Evolutionary conservation across 305 asterid genomes (phyloP).

Genomic region (Salvia sclarea): DNA sequence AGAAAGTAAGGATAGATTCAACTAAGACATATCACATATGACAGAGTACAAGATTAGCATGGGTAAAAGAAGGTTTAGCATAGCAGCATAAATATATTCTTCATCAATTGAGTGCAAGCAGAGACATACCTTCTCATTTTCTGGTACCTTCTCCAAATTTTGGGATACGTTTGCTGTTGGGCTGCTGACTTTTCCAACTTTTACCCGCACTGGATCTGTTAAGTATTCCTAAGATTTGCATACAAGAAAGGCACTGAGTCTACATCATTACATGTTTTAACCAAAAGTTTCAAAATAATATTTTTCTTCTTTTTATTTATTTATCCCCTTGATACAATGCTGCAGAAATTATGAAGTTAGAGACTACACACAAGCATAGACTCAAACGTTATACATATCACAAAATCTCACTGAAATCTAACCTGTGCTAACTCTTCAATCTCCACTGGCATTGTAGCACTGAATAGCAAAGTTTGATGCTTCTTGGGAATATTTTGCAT

Average conservation of each 20-base stretch:
- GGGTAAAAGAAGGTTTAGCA: neutral
- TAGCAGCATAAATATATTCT: slow-evolving; percentile 12
- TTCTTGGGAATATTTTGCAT: slow-evolving; percentile 81
- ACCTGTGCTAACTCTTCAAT: slow-evolving; percentile 91
- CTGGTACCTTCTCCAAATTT: slow-evolving; percentile 76
- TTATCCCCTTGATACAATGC: neutral
- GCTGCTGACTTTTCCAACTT: slow-evolving; percentile 93
- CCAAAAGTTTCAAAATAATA: neutral
- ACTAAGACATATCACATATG: neutral
- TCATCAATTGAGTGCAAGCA: slow-evolving; percentile 25
- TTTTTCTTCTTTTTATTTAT: neutral
- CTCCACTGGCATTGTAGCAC: slow-evolving; percentile 97
- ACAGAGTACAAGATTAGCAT: neutral
- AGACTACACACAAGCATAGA: slow-evolving; percentile 7
- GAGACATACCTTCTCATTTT: slow-evolving; percentile 74
- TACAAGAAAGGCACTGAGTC: slow-evolving; percentile 1
- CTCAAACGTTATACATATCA: slow-evolving; percentile 16
- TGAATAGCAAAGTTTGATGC: slow-evolving; percentile 83
- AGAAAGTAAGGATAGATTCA: neutral
- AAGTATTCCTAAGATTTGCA: slow-evolving; percentile 63
- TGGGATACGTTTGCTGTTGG: slow-evolving; percentile 88
- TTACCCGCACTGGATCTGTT: slow-evolving; percentile 76
- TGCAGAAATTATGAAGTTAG: neutral
- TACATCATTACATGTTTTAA: slow-evolving; percentile 17
- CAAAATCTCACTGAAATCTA: slow-evolving; percentile 30